A percentile compares a stretch with the other conserved stretches of the same genome.
Conservation (phyloP, 2,329 filamentous ascomycete genomes). For the Nemania diffusa region DNA sequence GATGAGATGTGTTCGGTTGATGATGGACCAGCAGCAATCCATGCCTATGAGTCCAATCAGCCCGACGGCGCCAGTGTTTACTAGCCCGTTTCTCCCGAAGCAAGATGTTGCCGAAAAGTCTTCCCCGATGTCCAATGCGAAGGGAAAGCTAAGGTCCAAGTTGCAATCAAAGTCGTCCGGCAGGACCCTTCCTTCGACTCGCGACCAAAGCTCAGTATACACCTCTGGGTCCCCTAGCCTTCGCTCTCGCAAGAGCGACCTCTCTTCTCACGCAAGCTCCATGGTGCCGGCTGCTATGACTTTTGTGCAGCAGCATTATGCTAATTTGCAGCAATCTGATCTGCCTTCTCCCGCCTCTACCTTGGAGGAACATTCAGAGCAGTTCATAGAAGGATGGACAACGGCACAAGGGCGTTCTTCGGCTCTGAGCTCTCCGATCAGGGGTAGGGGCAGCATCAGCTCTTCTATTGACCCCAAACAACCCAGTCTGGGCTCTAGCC, state of each 20-base stretch:
- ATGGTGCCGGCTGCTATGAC: conserved; percentile 56
- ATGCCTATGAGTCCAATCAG: conserved; percentile 64
- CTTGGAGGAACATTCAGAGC: conserved; percentile 62
- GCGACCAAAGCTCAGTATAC: conserved; percentile 62
- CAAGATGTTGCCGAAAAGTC: conserved; percentile 57
- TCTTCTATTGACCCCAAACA: conserved; percentile 56
- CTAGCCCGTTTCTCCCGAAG: conserved; percentile 61
- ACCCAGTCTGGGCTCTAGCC: conserved; percentile 56
- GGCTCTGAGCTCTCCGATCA: conserved; percentile 65
- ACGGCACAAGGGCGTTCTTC: conserved; percentile 69
- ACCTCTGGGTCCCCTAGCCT: conserved; percentile 69
- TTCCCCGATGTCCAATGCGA: conserved; percentile 58
- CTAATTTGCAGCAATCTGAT: conserved; percentile 63
- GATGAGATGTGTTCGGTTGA: conserved; percentile 62
- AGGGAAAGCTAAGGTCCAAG: conserved; percentile 51
- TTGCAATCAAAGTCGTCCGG: conserved; percentile 62
- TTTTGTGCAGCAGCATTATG: conserved; percentile 60
- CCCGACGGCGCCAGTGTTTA: conserved; percentile 64
- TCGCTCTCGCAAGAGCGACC: conserved; percentile 69
- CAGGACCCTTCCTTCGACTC: conserved; percentile 58
- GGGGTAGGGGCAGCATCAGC: conserved; percentile 65
- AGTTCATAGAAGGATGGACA: conserved; percentile 71
- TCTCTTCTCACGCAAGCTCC: conserved; percentile 67
- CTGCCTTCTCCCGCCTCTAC: conserved; percentile 67
- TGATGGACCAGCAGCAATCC: conserved; percentile 56